Percentiles rank a stretch among this genome's conserved stretches.
Conservation (phyloP, 352 stramenopile genomes). For the Globisporangium parvum region DNA sequence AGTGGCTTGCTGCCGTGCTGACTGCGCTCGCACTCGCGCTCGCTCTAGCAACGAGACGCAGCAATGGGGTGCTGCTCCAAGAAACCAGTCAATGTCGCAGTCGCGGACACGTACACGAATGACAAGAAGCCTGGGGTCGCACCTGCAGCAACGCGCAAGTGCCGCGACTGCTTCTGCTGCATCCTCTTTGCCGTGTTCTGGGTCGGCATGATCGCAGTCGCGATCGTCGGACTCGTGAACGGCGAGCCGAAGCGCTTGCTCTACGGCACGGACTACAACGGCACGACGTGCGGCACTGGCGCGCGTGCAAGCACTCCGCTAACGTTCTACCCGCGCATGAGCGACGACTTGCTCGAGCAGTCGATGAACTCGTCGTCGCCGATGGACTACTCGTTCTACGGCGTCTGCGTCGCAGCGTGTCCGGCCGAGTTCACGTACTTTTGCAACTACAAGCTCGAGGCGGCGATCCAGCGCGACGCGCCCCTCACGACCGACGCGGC, state of each 20-base stretch:
- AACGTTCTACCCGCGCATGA: conserved; percentile 77
- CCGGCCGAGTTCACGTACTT: conserved; percentile 46
- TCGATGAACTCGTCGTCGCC: conserved; percentile 34
- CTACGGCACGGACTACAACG: conserved; percentile 70
- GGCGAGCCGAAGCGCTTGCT: conserved; percentile 63
- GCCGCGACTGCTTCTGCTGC: conserved; percentile 59
- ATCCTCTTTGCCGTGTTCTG: conserved; percentile 72
- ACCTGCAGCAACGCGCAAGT: conserved; percentile 50
- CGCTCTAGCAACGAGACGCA: not conserved
- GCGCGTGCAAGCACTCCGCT: conserved; percentile 19
- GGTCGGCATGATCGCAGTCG: conserved; percentile 64
- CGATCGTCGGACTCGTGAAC: conserved; percentile 44
- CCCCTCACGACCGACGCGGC: conserved; percentile 31
- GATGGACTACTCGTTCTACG: conserved; percentile 61
- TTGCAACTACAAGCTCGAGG: conserved; percentile 73
- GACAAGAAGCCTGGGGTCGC: conserved; percentile 35
- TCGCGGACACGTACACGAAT: conserved; percentile 18
- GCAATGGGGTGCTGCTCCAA: conserved; percentile 68
- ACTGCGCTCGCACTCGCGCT: not conserved
- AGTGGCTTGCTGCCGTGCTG: too few species aligned
- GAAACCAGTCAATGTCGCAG: conserved; percentile 32
- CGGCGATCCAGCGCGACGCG: conserved; percentile 31
- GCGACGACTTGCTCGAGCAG: conserved; percentile 64
- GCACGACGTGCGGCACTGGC: conserved; percentile 63
- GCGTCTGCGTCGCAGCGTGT: conserved; percentile 56